A percentile compares a stretch with the other conserved stretches of the same genome.
Evolutionary conservation across 73 alveolate genomes (phyloP).

Genomic region (Durusdinium trenchii): DNA sequence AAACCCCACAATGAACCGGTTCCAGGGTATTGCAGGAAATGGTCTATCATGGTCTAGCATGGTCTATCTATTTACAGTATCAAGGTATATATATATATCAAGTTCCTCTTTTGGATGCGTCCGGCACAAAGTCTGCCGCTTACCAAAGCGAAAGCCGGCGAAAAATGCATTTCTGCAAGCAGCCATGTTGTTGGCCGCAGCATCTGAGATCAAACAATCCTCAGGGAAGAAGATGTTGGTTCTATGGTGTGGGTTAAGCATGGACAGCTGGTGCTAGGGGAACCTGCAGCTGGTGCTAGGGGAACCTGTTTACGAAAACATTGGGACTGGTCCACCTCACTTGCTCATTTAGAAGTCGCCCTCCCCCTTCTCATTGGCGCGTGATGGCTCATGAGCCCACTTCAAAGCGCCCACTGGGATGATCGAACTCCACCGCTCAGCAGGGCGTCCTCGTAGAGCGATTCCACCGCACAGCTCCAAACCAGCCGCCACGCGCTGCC

Average conservation of each 20-base stretch:
- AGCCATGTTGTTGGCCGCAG: slow-evolving; percentile 72
- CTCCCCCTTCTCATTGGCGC: too few species aligned
- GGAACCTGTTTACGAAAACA: neutral
- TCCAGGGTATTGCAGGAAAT: too few species aligned
- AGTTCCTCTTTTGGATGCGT: too few species aligned
- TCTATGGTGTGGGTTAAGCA: too few species aligned
- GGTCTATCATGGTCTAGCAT: too few species aligned
- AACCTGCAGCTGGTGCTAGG: neutral
- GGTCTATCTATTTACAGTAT: too few species aligned
- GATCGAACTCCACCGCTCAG: neutral
- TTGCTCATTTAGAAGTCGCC: neutral
- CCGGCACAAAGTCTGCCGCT: too few species aligned
- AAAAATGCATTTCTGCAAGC: neutral
- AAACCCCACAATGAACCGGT: too few species aligned
- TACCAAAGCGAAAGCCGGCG: neutral
- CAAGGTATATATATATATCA: too few species aligned
- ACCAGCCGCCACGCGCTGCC: slow-evolving; percentile 95
- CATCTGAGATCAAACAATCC: slow-evolving; percentile 89
- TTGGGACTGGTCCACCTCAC: neutral
- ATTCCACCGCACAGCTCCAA: slow-evolving; percentile 93
- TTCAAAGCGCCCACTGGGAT: neutral
- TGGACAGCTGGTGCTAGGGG: neutral
- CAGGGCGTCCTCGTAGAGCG: slow-evolving; percentile 71
- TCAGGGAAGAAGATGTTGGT: neutral
- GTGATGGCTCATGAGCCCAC: neutral